Percentiles rank a stretch among this genome's conserved stretches.
These are phyloP conservation scores for Penicillium waksmanii DNA, from an alignment of 495 filamentous ascomycete genomes.

Conservation along the genomic window DNA sequence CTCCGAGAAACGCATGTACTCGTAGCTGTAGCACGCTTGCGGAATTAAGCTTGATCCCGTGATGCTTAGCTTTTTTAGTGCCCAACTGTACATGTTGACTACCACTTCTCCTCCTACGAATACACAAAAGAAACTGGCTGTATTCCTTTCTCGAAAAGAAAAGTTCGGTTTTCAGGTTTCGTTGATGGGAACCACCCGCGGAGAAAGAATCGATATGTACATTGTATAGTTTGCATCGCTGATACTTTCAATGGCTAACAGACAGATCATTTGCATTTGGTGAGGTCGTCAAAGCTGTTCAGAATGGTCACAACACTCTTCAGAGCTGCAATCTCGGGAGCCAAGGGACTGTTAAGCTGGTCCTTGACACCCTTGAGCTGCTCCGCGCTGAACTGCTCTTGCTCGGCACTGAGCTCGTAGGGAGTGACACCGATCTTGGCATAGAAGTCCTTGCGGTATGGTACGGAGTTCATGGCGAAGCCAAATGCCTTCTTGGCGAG, in stretches of 20 bases:
- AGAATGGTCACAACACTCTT: slow-evolving; percentile 75
- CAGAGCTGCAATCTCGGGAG: slow-evolving; percentile 71
- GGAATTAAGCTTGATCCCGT: not conserved
- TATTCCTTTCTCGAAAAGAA: not conserved
- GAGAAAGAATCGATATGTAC: slow-evolving; percentile 39
- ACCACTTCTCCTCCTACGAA: not conserved
- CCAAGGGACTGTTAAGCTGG: slow-evolving; percentile 64
- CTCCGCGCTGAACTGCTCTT: slow-evolving; percentile 51
- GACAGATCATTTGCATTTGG: slow-evolving; percentile 65
- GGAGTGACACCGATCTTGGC: slow-evolving; percentile 50
- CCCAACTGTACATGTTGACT: not conserved
- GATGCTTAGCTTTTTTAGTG: not conserved
- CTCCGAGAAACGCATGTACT: not conserved
- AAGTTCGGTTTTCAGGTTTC: slow-evolving; percentile 10
- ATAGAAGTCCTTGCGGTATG: slow-evolving; percentile 91
- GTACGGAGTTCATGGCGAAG: slow-evolving; percentile 88
- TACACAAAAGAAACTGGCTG: not conserved
- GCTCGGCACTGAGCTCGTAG: slow-evolving; percentile 61
- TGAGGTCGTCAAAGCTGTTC: slow-evolving; percentile 68
- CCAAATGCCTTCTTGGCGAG: slow-evolving; percentile 86
- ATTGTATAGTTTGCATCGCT: slow-evolving; percentile 22
- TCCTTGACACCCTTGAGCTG: slow-evolving; percentile 9
- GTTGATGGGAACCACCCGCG: slow-evolving; percentile 21
- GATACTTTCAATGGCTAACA: slow-evolving; percentile 13
- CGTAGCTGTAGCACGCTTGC: not conserved